Conservation (phyloP, 495 filamentous ascomycete species). For the Achaetomiella virescens region DNA sequence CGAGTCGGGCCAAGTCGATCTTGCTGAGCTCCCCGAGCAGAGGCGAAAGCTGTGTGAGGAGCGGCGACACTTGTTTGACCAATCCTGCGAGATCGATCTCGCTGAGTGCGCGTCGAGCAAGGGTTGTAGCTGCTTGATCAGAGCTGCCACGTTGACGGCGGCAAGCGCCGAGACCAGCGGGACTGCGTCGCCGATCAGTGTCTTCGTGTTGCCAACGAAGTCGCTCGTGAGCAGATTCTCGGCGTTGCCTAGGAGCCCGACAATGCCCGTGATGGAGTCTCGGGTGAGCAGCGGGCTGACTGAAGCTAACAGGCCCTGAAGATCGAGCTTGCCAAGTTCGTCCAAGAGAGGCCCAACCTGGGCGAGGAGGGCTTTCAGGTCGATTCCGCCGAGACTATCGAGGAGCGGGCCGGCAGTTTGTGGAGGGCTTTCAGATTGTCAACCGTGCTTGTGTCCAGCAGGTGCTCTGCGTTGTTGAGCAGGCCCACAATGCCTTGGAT, state of each 20-base stretch:
- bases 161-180: constrained; percentile 33
- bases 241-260: constrained; percentile 37
- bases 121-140: constrained; percentile 26
- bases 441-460: background rate
- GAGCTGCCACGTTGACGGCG: constrained; percentile 29
- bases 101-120: constrained; percentile 8
- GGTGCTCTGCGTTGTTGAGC: background rate
- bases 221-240: constrained; percentile 35
- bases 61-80: constrained; percentile 1
- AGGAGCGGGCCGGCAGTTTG: constrained; percentile 17
- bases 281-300: constrained; percentile 29
- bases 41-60: constrained; percentile 24
- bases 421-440: background rate
- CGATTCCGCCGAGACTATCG: constrained; percentile 18
- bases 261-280: constrained; percentile 34
- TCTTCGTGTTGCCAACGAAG: constrained; percentile 37
- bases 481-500: constrained; percentile 5
- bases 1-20: constrained; percentile 32
- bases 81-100: constrained; percentile 6
- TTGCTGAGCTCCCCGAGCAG: constrained; percentile 29
- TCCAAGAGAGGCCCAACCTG: constrained; percentile 33
- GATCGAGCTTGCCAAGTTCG: constrained; percentile 26
- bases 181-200: constrained; percentile 33
- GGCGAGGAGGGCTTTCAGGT: constrained; percentile 1
- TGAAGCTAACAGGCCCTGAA: background rate